Conservation (phyloP, 2,329 filamentous ascomycete species). For the Fusarium equiseti region DNA sequence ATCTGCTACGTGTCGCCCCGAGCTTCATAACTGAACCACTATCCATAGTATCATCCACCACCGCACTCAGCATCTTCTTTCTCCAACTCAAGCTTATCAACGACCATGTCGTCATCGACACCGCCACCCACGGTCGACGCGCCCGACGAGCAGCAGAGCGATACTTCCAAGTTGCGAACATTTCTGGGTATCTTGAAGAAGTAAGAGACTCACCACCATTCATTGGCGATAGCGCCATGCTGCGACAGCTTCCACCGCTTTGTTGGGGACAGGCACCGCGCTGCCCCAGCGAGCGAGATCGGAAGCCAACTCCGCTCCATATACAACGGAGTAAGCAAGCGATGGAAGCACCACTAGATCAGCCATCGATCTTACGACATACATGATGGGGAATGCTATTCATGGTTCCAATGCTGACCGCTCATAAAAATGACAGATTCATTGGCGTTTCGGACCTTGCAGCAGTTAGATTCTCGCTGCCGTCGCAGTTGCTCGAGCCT, state of each 20-base stretch:
- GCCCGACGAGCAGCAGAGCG: constrained; percentile 70
- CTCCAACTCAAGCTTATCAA: constrained; percentile 25
- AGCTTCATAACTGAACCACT: constrained; percentile 6
- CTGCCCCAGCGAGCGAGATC: constrained; percentile 30
- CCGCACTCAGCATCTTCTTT: constrained; percentile 20
- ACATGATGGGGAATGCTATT: constrained; percentile 11
- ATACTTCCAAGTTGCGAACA: constrained; percentile 88
- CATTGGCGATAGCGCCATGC: constrained; percentile 6
- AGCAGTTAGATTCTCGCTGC: constrained; percentile 93
- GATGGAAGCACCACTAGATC: constrained; percentile 22
- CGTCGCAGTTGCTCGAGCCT: constrained; percentile 93
- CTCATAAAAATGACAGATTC: constrained; percentile 70
- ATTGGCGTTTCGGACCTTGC: constrained; percentile 97
- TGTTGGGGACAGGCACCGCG: constrained; percentile 3
- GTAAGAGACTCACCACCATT: constrained; percentile 63
- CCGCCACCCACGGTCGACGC: constrained; percentile 50
- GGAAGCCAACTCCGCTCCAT: constrained; percentile 27
- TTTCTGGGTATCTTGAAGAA: constrained; percentile 90
- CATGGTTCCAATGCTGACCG: constrained; percentile 45
- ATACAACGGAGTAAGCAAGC: constrained; percentile 28
- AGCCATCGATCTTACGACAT: constrained; percentile 11
- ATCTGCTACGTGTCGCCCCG: constrained; percentile 2
- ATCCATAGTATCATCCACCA: constrained; percentile 9
- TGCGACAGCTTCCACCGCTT: constrained; percentile 35
- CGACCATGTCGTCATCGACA: constrained; percentile 56